These are phyloP conservation scores for Quercus phellos DNA, from an alignment of 331 rosid genomes.

Conservation along the genomic window DNA sequence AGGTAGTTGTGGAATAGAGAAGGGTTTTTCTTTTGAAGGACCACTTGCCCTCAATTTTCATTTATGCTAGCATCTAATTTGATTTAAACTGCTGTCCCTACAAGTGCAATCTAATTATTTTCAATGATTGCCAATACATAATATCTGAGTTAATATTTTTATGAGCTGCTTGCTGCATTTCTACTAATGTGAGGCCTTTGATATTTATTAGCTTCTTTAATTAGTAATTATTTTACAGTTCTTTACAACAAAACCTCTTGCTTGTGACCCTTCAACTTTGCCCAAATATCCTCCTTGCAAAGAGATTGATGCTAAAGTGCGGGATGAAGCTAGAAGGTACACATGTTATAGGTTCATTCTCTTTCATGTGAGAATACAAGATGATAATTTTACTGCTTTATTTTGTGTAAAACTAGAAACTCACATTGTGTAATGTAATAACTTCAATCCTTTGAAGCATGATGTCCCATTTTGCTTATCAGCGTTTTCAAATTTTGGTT, in stretches of 20 bases:
- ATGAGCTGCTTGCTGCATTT: background rate
- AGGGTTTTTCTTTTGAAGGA: too few species aligned
- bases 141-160: background rate
- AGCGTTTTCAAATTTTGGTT: background rate
- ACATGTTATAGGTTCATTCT: conserved; percentile 8
- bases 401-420: background rate
- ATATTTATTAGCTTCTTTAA: conserved; percentile 20
- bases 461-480: background rate
- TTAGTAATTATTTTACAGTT: conserved; percentile 41
- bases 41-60: too few species aligned
- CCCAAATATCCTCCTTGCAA: conserved; percentile 92
- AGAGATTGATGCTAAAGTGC: conserved; percentile 78
- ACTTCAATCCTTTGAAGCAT: conserved; percentile 3
- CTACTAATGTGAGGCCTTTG: conserved; percentile 1
- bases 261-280: conserved; percentile 84
- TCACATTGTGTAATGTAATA: background rate
- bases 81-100: too few species aligned
- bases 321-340: conserved; percentile 73
- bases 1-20: too few species aligned
- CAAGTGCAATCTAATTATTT: background rate
- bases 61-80: too few species aligned
- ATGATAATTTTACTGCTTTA: background rate
- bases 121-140: background rate
- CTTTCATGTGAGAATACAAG: background rate
- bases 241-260: conserved; percentile 63